phyloP scores from a whole-genome alignment of 192 early-diverging fungal genomes.

The Coemansia sp. region DNA sequence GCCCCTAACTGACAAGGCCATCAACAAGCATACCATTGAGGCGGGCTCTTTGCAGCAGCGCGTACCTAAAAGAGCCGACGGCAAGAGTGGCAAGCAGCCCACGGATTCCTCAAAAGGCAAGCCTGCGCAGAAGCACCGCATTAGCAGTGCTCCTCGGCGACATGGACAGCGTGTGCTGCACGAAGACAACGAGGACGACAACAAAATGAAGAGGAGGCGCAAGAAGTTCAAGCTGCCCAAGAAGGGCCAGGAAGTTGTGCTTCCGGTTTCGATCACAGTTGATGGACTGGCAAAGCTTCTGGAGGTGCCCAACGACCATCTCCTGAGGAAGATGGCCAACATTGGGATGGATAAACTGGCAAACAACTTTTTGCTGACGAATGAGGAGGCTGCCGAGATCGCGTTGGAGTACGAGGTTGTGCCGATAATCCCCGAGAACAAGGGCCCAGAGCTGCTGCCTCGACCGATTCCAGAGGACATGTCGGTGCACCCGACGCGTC shows the following conservation, averaged over 20 bases:
- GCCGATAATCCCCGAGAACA: slow-evolving; percentile 66
- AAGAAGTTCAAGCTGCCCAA: slow-evolving; percentile 33
- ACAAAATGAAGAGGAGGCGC: slow-evolving; percentile 14
- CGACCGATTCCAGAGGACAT: slow-evolving; percentile 69
- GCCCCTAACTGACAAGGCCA: background rate
- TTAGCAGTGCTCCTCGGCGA: slow-evolving; percentile 9
- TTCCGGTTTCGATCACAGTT: slow-evolving; percentile 81
- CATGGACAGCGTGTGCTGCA: background rate
- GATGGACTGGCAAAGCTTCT: slow-evolving; percentile 77
- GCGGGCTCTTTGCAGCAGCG: background rate
- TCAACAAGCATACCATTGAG: background rate
- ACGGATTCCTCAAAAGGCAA: background rate
- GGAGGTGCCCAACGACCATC: slow-evolving; percentile 67
- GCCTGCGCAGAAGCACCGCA: slow-evolving; percentile 8
- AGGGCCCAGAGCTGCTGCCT: slow-evolving; percentile 36
- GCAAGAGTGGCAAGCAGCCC: background rate
- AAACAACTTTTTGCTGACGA: slow-evolving; percentile 72
- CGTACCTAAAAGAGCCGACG: background rate
- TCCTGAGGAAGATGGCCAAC: slow-evolving; percentile 68
- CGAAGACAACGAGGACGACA: slow-evolving; percentile 6
- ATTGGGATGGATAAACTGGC: slow-evolving; percentile 80
- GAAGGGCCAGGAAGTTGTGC: slow-evolving; percentile 59
- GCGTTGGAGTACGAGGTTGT: slow-evolving; percentile 85
- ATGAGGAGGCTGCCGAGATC: slow-evolving; percentile 84
- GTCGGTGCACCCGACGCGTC: slow-evolving; percentile 67